Base-by-base conservation (phyloP, 177 flowering plant genomes). In the Tripterygium wilfordii region DNA sequence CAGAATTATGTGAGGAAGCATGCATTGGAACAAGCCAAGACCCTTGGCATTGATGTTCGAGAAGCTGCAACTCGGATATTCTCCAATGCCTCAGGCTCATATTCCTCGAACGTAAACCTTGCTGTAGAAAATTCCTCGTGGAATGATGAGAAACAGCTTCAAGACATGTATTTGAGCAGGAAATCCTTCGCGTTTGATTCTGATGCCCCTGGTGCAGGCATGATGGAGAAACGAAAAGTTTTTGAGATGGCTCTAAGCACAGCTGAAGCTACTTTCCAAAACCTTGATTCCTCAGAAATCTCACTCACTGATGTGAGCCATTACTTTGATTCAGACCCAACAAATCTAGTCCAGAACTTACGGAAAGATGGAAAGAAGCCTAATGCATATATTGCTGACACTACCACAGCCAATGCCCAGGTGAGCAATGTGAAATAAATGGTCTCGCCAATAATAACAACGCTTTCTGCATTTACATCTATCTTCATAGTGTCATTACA, bases 401-500 rank as follows among this genome's bases (percentile, higher is more conserved):
- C 99, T 8, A 94, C 99, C 38, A 94, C 99, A 3, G 99, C 99
- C 27, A 94, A 94, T 73, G 99, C 99, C n/a, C 99, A 89, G 79
- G 89, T 82, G 20, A 56, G 42, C 13, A 30, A 24, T 24, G 0
- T 45, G 40, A 43, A 8, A 17, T 12, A 18, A 5, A 16, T 30
- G 16, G 3, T 0, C 44, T 10, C 5, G 3, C n/a, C 8, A 22
- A 13, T 30, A 16, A 21, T 15, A 24, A n/a, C n/a, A n/a, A n/a
- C n/a, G n/a, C n/a, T n/a, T n/a, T n/a, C n/a, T n/a, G n/a, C n/a
- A n/a, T n/a, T n/a, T n/a, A n/a, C n/a, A n/a, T n/a, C n/a, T n/a
- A n/a, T n/a, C n/a, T n/a, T n/a, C n/a, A n/a, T n/a, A n/a, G n/a
- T n/a, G n/a, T n/a, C n/a, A n/a, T n/a, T n/a, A n/a, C n/a, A n/a